Conservation (phyloP, 2,329 filamentous ascomycete species). For the Didymella arachidicola region DNA sequence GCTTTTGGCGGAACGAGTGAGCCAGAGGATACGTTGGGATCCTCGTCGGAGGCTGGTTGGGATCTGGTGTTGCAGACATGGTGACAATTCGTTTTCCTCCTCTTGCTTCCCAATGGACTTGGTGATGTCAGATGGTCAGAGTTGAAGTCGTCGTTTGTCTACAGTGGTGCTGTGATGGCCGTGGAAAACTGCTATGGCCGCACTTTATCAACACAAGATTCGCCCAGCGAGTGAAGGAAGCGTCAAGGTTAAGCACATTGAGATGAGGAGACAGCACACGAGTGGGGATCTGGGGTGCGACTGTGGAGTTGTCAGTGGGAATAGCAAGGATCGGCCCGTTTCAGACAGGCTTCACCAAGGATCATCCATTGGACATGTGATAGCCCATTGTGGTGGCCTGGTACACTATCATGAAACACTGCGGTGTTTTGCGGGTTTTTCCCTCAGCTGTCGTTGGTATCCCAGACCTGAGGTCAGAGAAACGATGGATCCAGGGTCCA, state of each 20-base stretch:
- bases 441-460: background rate
- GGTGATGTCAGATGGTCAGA: background rate
- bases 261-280: slow-evolving; percentile 7
- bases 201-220: background rate
- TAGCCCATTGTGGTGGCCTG: background rate
- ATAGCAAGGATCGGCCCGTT: slow-evolving; percentile 20
- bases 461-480: background rate
- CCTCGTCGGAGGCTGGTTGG: slow-evolving; percentile 2
- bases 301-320: slow-evolving; percentile 8
- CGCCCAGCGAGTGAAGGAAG: background rate
- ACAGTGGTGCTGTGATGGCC: background rate
- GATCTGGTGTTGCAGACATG: slow-evolving; percentile 16
- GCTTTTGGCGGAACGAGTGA: slow-evolving; percentile 56
- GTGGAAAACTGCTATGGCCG: no score
- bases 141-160: background rate
- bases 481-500: slow-evolving; percentile 7
- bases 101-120: background rate
- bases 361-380: slow-evolving; percentile 15
- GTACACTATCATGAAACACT: background rate
- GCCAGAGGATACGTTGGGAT: slow-evolving; percentile 56
- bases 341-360: slow-evolving; percentile 5
- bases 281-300: slow-evolving; percentile 17
- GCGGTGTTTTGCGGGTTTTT: background rate
- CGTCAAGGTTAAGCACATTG: background rate
- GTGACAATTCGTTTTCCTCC: background rate